Conservation (phyloP, 1,284 basidiomycete species). For the Meripilus lineatus region DNA sequence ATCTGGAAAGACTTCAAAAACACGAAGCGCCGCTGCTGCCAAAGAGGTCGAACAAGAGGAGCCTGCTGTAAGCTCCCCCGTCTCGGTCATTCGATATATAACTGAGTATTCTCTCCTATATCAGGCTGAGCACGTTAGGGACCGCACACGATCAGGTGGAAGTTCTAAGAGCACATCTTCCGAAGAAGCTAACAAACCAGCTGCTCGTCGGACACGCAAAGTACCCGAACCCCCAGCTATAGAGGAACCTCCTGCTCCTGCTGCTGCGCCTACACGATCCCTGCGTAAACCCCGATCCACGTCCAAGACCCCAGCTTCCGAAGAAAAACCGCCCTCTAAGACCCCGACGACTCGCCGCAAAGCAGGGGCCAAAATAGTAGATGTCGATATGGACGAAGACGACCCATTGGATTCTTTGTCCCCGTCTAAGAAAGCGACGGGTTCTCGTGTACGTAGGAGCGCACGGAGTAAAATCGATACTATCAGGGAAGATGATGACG, state of each 20-base stretch:
- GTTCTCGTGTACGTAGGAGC: constrained; percentile 17
- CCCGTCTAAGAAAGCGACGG: constrained; percentile 7
- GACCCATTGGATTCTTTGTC: constrained; percentile 19
- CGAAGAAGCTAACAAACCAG: constrained; percentile 2
- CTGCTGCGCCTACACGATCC: background rate
- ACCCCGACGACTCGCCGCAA: constrained; percentile 12
- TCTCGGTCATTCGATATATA: no score
- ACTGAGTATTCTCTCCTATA: no score
- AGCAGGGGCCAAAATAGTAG: constrained; percentile 12
- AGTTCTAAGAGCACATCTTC: constrained; percentile 1
- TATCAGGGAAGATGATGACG: constrained; percentile 24
- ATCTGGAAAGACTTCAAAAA: background rate
- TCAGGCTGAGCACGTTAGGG: no score
- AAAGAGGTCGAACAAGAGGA: background rate
- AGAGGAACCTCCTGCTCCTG: constrained; percentile 9
- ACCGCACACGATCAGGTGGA: background rate
- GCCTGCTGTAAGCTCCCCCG: no score
- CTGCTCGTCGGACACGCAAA: constrained; percentile 8
- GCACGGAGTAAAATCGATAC: constrained; percentile 18
- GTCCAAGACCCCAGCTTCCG: constrained; percentile 2
- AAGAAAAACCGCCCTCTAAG: constrained; percentile 4
- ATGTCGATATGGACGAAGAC: constrained; percentile 17
- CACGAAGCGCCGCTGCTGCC: background rate
- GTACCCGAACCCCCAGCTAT: constrained; percentile 1
- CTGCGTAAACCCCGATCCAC: background rate